Conservation (phyloP, 192 early-diverging fungal species). For the Podila clonocystis region DNA sequence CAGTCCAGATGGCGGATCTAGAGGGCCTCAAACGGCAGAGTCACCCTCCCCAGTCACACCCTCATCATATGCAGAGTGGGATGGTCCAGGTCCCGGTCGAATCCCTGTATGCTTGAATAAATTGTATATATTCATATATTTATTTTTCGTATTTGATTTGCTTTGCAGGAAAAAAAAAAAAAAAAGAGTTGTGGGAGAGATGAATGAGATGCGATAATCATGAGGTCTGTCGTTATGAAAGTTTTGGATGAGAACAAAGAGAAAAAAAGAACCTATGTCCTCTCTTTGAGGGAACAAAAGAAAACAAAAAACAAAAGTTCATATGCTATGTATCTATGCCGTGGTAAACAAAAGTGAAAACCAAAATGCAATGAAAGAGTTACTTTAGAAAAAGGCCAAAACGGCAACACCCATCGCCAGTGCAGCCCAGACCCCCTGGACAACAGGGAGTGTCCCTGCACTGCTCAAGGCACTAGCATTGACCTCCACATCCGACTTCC, state of each 20-base stretch:
- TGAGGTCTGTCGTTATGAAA: not conserved
- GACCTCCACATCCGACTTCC: not conserved
- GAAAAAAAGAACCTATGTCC: not conserved
- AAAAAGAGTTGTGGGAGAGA: not conserved
- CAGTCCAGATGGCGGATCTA: constrained; percentile 42
- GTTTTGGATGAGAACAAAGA: not conserved
- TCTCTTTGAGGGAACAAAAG: not conserved
- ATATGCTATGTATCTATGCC: not conserved
- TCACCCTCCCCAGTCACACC: constrained; percentile 7
- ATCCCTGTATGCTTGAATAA: constrained; percentile 23
- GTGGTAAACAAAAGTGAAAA: not conserved
- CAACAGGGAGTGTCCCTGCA: not conserved
- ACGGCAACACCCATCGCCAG: not conserved
- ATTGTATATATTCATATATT: not conserved
- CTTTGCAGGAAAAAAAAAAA: not conserved
- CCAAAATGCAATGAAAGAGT: not conserved
- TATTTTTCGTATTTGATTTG: not conserved
- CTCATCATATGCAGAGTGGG: constrained; percentile 7
- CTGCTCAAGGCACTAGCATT: not conserved
- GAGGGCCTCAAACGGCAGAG: constrained; percentile 26
- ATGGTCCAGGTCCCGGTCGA: constrained; percentile 32
- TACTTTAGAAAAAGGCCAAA: not conserved
- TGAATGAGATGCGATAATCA: not conserved
- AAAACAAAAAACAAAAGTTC: not conserved
- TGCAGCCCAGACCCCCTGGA: not conserved